Conservation (phyloP, 331 rosid species). For the Arachis monticola region DNA sequence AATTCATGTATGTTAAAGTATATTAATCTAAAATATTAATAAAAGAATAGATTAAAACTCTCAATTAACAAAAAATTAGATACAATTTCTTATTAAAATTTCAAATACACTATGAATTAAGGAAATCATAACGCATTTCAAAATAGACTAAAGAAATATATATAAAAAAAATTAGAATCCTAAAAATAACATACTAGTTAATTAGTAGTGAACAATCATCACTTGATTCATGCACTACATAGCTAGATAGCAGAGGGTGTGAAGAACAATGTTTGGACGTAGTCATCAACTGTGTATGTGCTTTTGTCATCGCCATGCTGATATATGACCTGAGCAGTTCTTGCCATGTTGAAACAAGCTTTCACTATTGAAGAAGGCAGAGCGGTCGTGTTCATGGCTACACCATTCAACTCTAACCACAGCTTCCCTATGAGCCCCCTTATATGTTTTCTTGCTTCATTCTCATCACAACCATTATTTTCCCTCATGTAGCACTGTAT, state of each 20-base stretch:
- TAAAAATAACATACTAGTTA: not conserved
- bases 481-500: slow-evolving; percentile 49
- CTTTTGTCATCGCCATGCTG: slow-evolving; percentile 55
- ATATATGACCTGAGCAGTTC: slow-evolving; percentile 60
- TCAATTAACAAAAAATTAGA: no score
- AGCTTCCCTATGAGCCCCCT: slow-evolving; percentile 39
- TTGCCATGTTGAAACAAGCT: slow-evolving; percentile 50
- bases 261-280: slow-evolving; percentile 45
- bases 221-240: not conserved
- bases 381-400: slow-evolving; percentile 20
- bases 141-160: not conserved
- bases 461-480: slow-evolving; percentile 35
- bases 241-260: slow-evolving; percentile 5
- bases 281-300: slow-evolving; percentile 43
- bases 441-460: slow-evolving; percentile 42
- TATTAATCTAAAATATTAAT: no score
- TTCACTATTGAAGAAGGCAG: slow-evolving; percentile 33
- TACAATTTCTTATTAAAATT: no score
- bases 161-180: not conserved
- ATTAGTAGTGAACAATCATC: no score
- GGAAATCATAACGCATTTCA: not conserved
- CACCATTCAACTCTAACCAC: slow-evolving; percentile 47
- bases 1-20: no score
- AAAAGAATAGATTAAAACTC: no score
- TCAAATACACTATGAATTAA: not conserved